A percentile compares a stretch with the other conserved stretches of the same genome.
Conservation (phyloP, 306 rosid genomes). For the Rosa chinensis region DNA sequence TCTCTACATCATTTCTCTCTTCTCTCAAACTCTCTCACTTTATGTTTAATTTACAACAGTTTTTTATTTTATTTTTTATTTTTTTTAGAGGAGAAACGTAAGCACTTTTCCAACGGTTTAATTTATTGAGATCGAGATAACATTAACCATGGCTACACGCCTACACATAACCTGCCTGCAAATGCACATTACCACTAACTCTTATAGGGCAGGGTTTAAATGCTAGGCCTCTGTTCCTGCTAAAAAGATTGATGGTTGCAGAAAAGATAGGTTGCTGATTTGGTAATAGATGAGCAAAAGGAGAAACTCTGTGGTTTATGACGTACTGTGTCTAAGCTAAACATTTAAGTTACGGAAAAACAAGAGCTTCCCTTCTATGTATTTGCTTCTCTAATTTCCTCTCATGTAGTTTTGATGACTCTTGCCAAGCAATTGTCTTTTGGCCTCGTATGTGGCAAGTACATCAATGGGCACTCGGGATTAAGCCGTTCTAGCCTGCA, state of each 20-base stretch:
- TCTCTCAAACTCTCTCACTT: too few species aligned
- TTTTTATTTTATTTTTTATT: too few species aligned
- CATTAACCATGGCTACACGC: not conserved
- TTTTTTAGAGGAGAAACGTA: too few species aligned
- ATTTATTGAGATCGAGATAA: not conserved
- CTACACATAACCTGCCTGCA: not conserved
- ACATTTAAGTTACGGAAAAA: not conserved
- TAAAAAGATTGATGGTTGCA: too few species aligned
- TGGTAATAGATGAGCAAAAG: not conserved
- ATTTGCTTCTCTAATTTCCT: not conserved
- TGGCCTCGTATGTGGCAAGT: slow-evolving; percentile 78
- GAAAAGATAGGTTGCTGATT: not conserved
- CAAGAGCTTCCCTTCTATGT: not conserved
- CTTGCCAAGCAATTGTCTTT: slow-evolving; percentile 73
- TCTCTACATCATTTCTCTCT: too few species aligned
- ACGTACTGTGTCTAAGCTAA: not conserved
- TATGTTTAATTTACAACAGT: too few species aligned
- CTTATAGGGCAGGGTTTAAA: not conserved
- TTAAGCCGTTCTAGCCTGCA: slow-evolving; percentile 61
- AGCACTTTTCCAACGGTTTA: not conserved
- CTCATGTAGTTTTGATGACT: slow-evolving; percentile 32
- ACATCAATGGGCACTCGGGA: slow-evolving; percentile 52
- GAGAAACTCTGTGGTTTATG: not conserved
- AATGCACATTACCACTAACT: not conserved
- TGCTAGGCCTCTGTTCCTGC: not conserved